Evolutionary conservation across 768 basidiomycete species (phyloP).

Genomic region (Mycena leptocephala): DNA sequence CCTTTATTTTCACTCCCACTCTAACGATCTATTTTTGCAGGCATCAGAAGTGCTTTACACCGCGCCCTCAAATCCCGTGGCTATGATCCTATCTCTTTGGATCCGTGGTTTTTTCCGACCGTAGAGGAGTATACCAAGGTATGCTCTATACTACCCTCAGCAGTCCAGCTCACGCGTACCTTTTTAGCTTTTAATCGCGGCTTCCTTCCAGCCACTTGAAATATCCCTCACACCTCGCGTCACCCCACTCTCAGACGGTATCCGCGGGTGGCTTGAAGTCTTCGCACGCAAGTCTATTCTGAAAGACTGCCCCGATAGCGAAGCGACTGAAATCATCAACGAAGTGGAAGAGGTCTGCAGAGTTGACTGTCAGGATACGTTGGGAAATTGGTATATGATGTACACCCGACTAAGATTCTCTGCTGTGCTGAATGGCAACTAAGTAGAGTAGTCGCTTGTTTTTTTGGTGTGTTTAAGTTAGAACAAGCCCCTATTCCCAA

Average conservation of each 20-base stretch:
- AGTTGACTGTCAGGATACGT: conserved; percentile 71
- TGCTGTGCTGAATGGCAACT: conserved; percentile 57
- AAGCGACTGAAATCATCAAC: conserved; percentile 73
- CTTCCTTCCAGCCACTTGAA: conserved; percentile 71
- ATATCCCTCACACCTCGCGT: conserved; percentile 71
- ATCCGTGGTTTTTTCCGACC: conserved; percentile 92
- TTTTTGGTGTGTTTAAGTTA: conserved; percentile 16
- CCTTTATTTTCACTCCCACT: background rate
- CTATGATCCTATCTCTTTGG: conserved; percentile 70
- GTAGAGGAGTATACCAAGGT: conserved; percentile 76
- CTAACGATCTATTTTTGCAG: conserved; percentile 53
- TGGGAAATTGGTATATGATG: conserved; percentile 80
- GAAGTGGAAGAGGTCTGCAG: conserved; percentile 73
- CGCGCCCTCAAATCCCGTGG: conserved; percentile 67
- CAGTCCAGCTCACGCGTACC: conserved; percentile 4
- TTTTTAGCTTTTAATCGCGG: conserved; percentile 66
- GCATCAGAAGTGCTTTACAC: conserved; percentile 74
- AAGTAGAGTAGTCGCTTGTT: background rate
- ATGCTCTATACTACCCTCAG: conserved; percentile 29
- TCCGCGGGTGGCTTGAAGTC: conserved; percentile 78
- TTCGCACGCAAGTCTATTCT: conserved; percentile 79
- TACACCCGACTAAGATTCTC: conserved; percentile 80
- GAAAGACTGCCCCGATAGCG: conserved; percentile 63
- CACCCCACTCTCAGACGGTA: conserved; percentile 66
- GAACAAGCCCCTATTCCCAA: background rate